These are phyloP conservation scores for Datisca glomerata DNA, from an alignment of 306 rosid species.

Conservation along the genomic window DNA sequence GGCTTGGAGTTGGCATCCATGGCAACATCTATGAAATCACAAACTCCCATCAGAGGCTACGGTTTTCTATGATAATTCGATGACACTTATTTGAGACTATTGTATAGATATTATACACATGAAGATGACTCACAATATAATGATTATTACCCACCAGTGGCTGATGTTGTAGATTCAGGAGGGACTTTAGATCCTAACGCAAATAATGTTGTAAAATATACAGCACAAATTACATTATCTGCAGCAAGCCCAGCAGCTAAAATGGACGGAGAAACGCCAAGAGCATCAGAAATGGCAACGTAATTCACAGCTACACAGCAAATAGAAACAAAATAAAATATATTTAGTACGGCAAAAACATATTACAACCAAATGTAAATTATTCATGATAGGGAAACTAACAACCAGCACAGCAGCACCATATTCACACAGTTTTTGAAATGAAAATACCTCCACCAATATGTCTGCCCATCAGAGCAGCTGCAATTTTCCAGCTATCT, in stretches of 20 bases:
- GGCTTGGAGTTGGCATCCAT: constrained; percentile 12
- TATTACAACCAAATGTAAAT: background rate
- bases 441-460: constrained; percentile 86
- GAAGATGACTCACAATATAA: too few relatives aligned
- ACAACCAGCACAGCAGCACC: too few relatives aligned
- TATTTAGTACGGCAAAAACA: too few relatives aligned
- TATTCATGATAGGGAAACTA: background rate
- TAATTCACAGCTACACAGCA: constrained; percentile 53
- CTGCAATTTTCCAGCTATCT: constrained; percentile 80
- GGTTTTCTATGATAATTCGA: background rate
- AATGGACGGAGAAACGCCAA: constrained; percentile 44
- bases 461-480: constrained; percentile 80
- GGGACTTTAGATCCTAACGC: constrained; percentile 57
- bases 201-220: constrained; percentile 57
- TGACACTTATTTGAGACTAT: background rate
- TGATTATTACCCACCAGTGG: constrained; percentile 18
- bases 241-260: constrained; percentile 71
- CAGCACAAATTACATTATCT: constrained; percentile 72
- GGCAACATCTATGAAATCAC: constrained; percentile 14
- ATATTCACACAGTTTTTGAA: too few relatives aligned
- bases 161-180: constrained; percentile 35
- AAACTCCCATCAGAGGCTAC: constrained; percentile 9
- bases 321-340: too few relatives aligned
- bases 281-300: constrained; percentile 57
- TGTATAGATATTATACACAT: too few relatives aligned